Base-by-base conservation (phyloP, 306 rosid genomes). In the Citrullus mucosospermus region DNA sequence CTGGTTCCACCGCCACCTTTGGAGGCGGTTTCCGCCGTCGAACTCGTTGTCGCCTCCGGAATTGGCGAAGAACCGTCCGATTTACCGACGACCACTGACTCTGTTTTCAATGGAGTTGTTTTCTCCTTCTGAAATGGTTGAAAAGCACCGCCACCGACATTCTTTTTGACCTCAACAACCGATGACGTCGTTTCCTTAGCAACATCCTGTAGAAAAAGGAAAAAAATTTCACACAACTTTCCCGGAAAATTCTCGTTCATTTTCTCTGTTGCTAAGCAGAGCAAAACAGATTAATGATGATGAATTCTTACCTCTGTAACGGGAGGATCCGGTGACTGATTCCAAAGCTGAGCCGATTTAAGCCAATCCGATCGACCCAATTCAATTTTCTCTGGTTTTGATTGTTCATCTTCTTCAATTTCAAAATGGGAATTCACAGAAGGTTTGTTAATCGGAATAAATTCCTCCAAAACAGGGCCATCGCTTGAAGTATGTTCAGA, bases 331-430 rank as follows among this genome's bases (percentile, higher is more conserved):
- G 88, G 81, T n/a, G 82, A 34, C 71, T 88, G 87, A 66, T 88
- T 89, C 98, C 97, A 95, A 13, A 95, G 80, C 88, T 91, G 97
- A 82, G 89, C 98, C 2, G 98, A 91, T 88, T 89, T 88, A 68
- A 95, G 96, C 97, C 98, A 95, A 69, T 92, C 98, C 1, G 91
- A 82, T 84, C 89, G 91, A 73, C 90, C 96, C 2, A 92, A 72
- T 81, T 92, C 90, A 22, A 55, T 90, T 61, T 86, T 90, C 43
- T 10, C 25, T 1, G 77, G 44, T 48, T 50, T 8, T 4, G 25
- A 73, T 17, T 50, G 67, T 36, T 78, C 61, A 20, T 61, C 80
- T 68, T 86, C 83, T n/a, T 50, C 85, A 7, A 86, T 87, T 3
- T 86, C 83, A 76, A 54, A 85, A 76, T 85, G 84, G 12, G 88